Conservation (phyloP, 495 filamentous ascomycete genomes). For the Penicillium angulare region DNA sequence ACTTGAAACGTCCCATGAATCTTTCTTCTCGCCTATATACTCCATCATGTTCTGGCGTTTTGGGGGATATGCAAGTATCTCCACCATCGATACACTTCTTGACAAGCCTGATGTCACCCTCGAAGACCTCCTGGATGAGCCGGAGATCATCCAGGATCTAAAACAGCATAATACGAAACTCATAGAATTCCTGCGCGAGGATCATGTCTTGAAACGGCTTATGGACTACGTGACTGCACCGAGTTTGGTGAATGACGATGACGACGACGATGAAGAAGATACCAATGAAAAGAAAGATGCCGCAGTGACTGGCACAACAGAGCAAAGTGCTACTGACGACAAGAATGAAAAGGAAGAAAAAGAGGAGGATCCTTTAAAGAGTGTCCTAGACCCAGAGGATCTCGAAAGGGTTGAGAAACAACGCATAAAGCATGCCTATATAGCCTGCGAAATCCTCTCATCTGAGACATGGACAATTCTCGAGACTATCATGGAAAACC, state of each 20-base stretch:
- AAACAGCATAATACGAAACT: slow-evolving; percentile 98
- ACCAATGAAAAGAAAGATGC: slow-evolving; percentile 41
- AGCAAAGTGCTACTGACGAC: slow-evolving; percentile 11
- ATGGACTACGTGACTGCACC: slow-evolving; percentile 90
- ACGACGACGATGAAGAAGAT: slow-evolving; percentile 57
- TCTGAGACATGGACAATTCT: slow-evolving; percentile 96
- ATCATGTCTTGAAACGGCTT: slow-evolving; percentile 79
- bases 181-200: slow-evolving; percentile 90
- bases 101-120: slow-evolving; percentile 92
- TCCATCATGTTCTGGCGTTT: slow-evolving; percentile 97
- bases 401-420: slow-evolving; percentile 80
- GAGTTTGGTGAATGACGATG: slow-evolving; percentile 60
- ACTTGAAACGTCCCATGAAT: slow-evolving; percentile 41
- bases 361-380: slow-evolving; percentile 48
- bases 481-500: slow-evolving; percentile 86
- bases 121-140: slow-evolving; percentile 94
- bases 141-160: slow-evolving; percentile 92
- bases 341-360: slow-evolving; percentile 35
- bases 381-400: slow-evolving; percentile 52
- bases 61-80: slow-evolving; percentile 96
- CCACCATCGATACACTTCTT: slow-evolving; percentile 91
- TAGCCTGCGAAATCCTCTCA: slow-evolving; percentile 88
- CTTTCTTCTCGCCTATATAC: slow-evolving; percentile 39
- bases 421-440: slow-evolving; percentile 84
- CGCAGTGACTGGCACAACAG: slow-evolving; percentile 29